phyloP scores from a whole-genome alignment of 2,329 filamentous ascomycete species.

The Aureobasidium sp. region DNA sequence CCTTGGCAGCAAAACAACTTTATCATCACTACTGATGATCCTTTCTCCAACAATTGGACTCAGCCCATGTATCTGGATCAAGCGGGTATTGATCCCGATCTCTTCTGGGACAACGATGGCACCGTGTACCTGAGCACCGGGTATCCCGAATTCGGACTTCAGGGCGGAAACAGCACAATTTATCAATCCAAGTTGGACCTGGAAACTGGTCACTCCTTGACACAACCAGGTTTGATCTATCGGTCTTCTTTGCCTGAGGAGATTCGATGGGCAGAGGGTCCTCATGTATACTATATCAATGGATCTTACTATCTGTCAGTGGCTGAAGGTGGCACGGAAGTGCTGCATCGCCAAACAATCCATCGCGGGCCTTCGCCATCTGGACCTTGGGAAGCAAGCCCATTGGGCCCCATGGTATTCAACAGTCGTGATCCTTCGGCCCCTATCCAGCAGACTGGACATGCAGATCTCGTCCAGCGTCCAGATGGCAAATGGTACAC shows the following conservation, averaged over 20 bases:
- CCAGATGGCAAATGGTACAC: neutral
- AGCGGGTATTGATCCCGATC: slow-evolving; percentile 5
- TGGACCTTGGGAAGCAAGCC: neutral
- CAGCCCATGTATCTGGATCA: slow-evolving; percentile 1
- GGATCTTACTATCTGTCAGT: neutral
- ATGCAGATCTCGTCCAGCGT: neutral
- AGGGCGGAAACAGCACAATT: neutral
- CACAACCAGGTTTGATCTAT: neutral
- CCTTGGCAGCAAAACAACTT: slow-evolving; percentile 1
- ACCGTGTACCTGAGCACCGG: neutral
- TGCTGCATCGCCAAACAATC: neutral
- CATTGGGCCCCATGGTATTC: neutral
- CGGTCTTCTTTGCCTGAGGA: neutral
- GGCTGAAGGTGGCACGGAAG: neutral
- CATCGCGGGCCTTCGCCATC: neutral
- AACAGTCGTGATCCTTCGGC: slow-evolving; percentile 1
- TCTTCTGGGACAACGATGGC: neutral
- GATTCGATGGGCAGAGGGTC: neutral
- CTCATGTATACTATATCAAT: neutral
- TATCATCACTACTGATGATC: neutral
- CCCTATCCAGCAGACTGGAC: neutral
- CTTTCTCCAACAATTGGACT: neutral
- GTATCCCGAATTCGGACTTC: neutral
- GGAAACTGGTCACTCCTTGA: neutral
- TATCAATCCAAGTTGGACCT: neutral